Evolutionary conservation across 2,329 filamentous ascomycete genomes (phyloP).

Genomic region (Conoideocrella luteorostrata): DNA sequence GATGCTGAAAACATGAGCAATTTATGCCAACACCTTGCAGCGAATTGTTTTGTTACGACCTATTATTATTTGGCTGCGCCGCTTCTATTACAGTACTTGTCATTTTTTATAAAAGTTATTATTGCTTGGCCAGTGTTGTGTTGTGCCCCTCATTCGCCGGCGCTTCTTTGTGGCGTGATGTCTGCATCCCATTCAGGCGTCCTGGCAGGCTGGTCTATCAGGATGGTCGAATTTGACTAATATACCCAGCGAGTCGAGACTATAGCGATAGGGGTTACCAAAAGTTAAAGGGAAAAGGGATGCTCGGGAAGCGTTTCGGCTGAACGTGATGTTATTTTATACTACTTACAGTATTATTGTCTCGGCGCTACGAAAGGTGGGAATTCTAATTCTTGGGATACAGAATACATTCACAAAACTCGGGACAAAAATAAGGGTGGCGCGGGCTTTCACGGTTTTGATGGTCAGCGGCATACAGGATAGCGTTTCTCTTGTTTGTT

Average conservation of each 20-base stretch:
- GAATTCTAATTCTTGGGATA: too few species aligned
- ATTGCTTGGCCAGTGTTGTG: slow-evolving; percentile 7
- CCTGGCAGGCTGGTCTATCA: background rate
- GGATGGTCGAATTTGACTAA: background rate
- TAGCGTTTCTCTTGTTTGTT: too few species aligned
- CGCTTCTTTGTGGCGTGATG: slow-evolving; percentile 4
- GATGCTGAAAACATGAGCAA: slow-evolving; percentile 1
- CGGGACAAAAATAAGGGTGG: too few species aligned
- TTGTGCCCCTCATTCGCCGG: slow-evolving; percentile 2
- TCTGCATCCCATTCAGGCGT: slow-evolving; percentile 3
- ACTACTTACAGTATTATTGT: too few species aligned
- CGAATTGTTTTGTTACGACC: slow-evolving; percentile 6
- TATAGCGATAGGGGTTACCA: background rate
- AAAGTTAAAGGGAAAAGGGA: too few species aligned
- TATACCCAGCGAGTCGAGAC: background rate
- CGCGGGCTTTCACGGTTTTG: too few species aligned
- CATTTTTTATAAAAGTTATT: slow-evolving; percentile 9
- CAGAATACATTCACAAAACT: too few species aligned
- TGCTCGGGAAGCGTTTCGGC: too few species aligned
- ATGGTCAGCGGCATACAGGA: too few species aligned
- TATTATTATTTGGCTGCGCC: slow-evolving; percentile 4
- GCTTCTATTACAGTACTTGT: slow-evolving; percentile 5
- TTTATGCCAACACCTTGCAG: slow-evolving; percentile 4
- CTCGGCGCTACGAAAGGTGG: too few species aligned
- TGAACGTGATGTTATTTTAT: too few species aligned